Percentiles rank a stretch among this genome's conserved stretches.
Evolutionary conservation across 192 early-diverging fungal genomes (phyloP).

Genomic region (Coemansia sp.): DNA sequence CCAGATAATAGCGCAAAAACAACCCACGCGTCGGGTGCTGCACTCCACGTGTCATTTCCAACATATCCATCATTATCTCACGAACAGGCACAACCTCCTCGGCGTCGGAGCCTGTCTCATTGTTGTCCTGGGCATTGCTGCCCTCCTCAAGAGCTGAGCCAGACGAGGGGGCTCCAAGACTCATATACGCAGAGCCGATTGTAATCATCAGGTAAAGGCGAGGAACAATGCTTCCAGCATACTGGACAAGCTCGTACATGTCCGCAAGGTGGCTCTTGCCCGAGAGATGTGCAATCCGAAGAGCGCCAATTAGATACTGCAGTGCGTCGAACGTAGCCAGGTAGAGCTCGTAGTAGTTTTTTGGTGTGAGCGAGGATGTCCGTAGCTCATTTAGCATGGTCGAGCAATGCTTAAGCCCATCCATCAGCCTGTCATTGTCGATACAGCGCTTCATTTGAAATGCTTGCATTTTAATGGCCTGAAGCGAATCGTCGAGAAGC

Average conservation of each 20-base stretch:
- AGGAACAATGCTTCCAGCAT: constrained; percentile 98
- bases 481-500: constrained; percentile 88
- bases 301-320: constrained; percentile 85
- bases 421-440: constrained; percentile 88
- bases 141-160: constrained; percentile 1
- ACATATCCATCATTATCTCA: constrained; percentile 98
- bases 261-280: constrained; percentile 84
- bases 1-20: constrained; percentile 94
- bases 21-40: constrained; percentile 98
- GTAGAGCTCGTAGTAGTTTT: constrained; percentile 99
- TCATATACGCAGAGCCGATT: constrained; percentile 95
- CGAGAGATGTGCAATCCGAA: constrained; percentile 86
- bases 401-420: constrained; percentile 97
- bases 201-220: constrained; percentile 99
- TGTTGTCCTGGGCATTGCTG: constrained; percentile 1
- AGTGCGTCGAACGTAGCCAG: constrained; percentile 98
- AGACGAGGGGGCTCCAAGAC: constrained; percentile 54
- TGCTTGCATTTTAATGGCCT: constrained; percentile 90
- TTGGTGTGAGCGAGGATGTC: constrained; percentile 91
- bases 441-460: constrained; percentile 95
- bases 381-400: constrained; percentile 96
- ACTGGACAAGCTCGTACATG: constrained; percentile 97
- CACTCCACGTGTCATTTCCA: constrained; percentile 98
- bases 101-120: neutral
- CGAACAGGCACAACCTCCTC: constrained; percentile 82